Percentiles rank a stretch among this genome's conserved stretches.
Evolutionary conservation across 2,329 filamentous ascomycete species (phyloP).

Genomic region (Pseudocercospora vitis): DNA sequence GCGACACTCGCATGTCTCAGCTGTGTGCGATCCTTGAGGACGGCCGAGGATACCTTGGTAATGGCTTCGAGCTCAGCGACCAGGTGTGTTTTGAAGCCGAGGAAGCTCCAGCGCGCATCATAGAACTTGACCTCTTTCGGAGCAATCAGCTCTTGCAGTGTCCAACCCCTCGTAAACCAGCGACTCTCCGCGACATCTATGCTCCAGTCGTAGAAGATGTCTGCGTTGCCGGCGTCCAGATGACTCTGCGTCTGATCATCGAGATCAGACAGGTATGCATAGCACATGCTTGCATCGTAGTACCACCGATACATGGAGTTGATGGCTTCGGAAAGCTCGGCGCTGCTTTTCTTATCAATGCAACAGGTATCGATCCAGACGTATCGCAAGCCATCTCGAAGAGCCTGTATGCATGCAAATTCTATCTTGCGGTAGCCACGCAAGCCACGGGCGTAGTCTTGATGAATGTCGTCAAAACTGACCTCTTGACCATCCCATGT

Average conservation of each 20-base stretch:
- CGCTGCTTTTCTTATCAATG: conserved; percentile 27
- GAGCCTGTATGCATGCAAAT: conserved; percentile 12
- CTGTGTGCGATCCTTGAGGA: neutral
- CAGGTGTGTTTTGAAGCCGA: conserved; percentile 1
- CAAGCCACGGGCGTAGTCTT: conserved; percentile 3
- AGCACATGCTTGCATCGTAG: conserved; percentile 19
- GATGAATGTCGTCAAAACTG: conserved; percentile 17
- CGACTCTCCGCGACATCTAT: conserved; percentile 7
- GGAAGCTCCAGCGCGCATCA: conserved; percentile 11
- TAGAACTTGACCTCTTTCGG: conserved; percentile 24
- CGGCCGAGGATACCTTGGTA: neutral
- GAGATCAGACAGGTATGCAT: conserved; percentile 25
- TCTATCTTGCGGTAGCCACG: conserved; percentile 19
- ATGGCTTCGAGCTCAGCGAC: neutral
- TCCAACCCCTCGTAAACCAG: conserved; percentile 29
- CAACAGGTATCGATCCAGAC: conserved; percentile 26
- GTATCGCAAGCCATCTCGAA: conserved; percentile 5
- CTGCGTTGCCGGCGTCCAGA: neutral
- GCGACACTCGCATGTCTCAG: neutral
- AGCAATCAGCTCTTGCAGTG: conserved; percentile 30
- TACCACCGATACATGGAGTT: conserved; percentile 30
- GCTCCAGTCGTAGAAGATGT: neutral
- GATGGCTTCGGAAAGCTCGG: conserved; percentile 27
- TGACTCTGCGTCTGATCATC: neutral
- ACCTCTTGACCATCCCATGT: conserved; percentile 24